These are phyloP conservation scores for Drechslera avenae DNA, from an alignment of 2,329 filamentous ascomycete species.

Conservation along the genomic window DNA sequence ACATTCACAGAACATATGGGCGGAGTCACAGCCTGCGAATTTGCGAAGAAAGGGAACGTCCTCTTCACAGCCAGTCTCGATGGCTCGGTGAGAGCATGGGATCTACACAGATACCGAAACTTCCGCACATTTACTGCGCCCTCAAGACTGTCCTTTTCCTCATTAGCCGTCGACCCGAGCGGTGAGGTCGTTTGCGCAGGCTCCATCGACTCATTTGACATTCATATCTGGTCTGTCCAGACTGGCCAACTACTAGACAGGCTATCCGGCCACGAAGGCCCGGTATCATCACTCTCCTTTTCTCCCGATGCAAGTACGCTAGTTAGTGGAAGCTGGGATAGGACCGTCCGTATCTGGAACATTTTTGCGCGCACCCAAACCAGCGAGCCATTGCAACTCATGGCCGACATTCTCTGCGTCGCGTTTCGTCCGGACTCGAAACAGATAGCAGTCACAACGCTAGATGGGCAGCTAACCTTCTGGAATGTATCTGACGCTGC, in stretches of 20 bases:
- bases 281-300: constrained; percentile 86
- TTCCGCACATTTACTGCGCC: constrained; percentile 97
- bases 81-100: constrained; percentile 93
- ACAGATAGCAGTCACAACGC: constrained; percentile 87
- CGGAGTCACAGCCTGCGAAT: constrained; percentile 91
- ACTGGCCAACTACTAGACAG: constrained; percentile 93
- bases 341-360: constrained; percentile 93
- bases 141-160: constrained; percentile 88
- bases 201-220: constrained; percentile 93
- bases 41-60: constrained; percentile 92
- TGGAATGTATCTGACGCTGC: constrained; percentile 90
- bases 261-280: constrained; percentile 90
- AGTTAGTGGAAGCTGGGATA: constrained; percentile 95
- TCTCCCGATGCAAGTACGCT: constrained; percentile 82
- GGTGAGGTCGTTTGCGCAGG: constrained; percentile 96
- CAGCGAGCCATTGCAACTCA: constrained; percentile 88
- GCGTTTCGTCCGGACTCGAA: constrained; percentile 87
- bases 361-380: constrained; percentile 94
- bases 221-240: constrained; percentile 98
- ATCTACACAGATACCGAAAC: constrained; percentile 92
- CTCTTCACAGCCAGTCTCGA: constrained; percentile 95
- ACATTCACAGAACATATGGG: constrained; percentile 97
- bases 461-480: constrained; percentile 93
- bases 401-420: constrained; percentile 86
- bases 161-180: constrained; percentile 93